A percentile compares a stretch with the other conserved stretches of the same genome.
Evolutionary conservation across 2,329 filamentous ascomycete species (phyloP).

Genomic region (Hymenoscyphus occultus): DNA sequence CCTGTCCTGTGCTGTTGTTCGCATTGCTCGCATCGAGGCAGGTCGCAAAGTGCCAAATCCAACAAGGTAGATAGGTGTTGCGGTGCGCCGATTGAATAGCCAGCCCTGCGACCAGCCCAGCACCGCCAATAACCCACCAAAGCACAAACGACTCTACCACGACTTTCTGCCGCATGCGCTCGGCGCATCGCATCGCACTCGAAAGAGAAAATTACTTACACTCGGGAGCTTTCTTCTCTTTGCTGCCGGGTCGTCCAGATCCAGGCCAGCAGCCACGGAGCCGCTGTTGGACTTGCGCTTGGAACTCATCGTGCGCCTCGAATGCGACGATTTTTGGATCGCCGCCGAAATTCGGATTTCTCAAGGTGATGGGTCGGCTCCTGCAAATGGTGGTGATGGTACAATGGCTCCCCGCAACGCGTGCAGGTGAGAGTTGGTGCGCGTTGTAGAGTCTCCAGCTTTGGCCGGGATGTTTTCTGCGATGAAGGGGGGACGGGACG

Average conservation of each 20-base stretch:
- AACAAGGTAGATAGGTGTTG: conserved; percentile 12
- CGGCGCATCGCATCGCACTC: conserved; percentile 1
- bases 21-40: conserved; percentile 5
- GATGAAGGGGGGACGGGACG: background rate
- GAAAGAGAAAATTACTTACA: conserved; percentile 44
- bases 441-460: conserved; percentile 16
- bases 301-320: conserved; percentile 35
- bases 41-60: conserved; percentile 15
- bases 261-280: conserved; percentile 44
- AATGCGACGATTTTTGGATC: conserved; percentile 13
- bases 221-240: conserved; percentile 55
- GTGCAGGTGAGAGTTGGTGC: conserved; percentile 17
- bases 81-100: conserved; percentile 23
- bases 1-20: conserved; percentile 13
- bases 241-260: conserved; percentile 50
- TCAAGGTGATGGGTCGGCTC: conserved; percentile 14
- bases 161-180: conserved; percentile 9
- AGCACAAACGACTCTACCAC: conserved; percentile 17
- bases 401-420: conserved; percentile 24
- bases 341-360: conserved; percentile 10
- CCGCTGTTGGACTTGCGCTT: conserved; percentile 53
- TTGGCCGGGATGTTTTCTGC: conserved; percentile 17
- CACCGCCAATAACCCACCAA: conserved; percentile 22
- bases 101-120: conserved; percentile 23
- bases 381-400: conserved; percentile 13